These are phyloP conservation scores for Lotus japonicus DNA, from an alignment of 306 rosid genomes.

Conservation along the genomic window DNA sequence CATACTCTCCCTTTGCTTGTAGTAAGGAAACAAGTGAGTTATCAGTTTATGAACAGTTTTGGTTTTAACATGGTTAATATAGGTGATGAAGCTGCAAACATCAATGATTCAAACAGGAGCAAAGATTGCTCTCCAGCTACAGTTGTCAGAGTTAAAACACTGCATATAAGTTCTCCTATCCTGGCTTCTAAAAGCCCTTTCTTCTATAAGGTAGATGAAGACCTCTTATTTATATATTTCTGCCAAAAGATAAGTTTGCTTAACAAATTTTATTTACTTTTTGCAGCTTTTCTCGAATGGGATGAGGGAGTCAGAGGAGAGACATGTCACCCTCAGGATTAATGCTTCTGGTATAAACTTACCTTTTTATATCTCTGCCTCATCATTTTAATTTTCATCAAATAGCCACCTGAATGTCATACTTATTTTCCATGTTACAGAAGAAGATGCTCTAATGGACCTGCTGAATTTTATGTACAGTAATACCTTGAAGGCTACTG, in stretches of 20 bases:
- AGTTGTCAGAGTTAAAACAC: slow-evolving; percentile 66
- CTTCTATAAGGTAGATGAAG: slow-evolving; percentile 68
- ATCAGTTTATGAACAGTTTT: neutral
- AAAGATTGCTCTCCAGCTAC: slow-evolving; percentile 64
- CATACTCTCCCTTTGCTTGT: neutral
- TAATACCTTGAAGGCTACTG: slow-evolving; percentile 45
- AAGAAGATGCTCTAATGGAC: slow-evolving; percentile 96
- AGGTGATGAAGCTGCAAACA: slow-evolving; percentile 88
- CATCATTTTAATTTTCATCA: neutral
- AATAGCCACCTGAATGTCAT: slow-evolving; percentile 5
- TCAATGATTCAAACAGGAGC: no score
- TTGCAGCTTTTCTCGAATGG: slow-evolving; percentile 89
- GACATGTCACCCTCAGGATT: slow-evolving; percentile 80
- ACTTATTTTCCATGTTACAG: slow-evolving; percentile 42
- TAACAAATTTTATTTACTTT: slow-evolving; percentile 7
- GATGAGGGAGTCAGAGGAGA: slow-evolving; percentile 93
- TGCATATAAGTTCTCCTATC: slow-evolving; percentile 96
- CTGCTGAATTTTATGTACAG: slow-evolving; percentile 95
- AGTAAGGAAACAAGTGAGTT: no score
- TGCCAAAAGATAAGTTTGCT: neutral
- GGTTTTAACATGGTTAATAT: slow-evolving; percentile 10
- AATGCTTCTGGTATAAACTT: slow-evolving; percentile 66
- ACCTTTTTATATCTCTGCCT: neutral
- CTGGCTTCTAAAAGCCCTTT: slow-evolving; percentile 99
- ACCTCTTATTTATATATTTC: neutral